Conservation (phyloP, 1,139 yeast genomes). For the Diutina scorzettiae region DNA sequence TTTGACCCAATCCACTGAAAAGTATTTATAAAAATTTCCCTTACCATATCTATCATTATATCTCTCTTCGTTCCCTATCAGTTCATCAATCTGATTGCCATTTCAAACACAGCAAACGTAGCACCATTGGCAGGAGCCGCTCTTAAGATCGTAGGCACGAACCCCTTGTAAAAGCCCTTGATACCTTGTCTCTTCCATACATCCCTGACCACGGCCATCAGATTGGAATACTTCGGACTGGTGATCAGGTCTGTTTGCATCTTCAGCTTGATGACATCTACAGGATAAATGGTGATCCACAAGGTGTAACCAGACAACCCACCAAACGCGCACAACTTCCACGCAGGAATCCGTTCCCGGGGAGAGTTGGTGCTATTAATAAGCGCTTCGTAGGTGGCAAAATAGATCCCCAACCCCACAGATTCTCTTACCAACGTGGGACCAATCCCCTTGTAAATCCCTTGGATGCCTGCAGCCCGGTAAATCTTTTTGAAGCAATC, state of each 20-base stretch:
- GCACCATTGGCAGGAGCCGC: conserved; percentile 98
- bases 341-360: conserved; percentile 68
- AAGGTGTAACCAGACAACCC: conserved; percentile 79
- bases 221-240: conserved; percentile 34
- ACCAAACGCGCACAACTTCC: conserved; percentile 73
- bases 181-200: conserved; percentile 48
- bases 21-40: too few species aligned
- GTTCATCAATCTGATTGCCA: conserved; percentile 58
- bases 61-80: not conserved
- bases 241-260: conserved; percentile 69
- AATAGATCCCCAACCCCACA: conserved; percentile 81
- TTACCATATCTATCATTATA: not conserved
- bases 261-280: conserved; percentile 77
- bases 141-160: conserved; percentile 78
- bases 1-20: too few species aligned
- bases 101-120: conserved; percentile 84
- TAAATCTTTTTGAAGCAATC: conserved; percentile 61
- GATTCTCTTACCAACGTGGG: conserved; percentile 80
- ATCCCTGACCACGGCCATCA: conserved; percentile 43
- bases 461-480: conserved; percentile 39
- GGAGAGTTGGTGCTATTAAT: conserved; percentile 49
- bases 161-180: conserved; percentile 77
- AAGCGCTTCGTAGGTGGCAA: conserved; percentile 79
- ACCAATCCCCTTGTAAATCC: conserved; percentile 63
- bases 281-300: conserved; percentile 75